A percentile compares a stretch with the other conserved stretches of the same genome.
phyloP scores from a whole-genome alignment of 306 rosid species.

The Acacia melanoxylon region DNA sequence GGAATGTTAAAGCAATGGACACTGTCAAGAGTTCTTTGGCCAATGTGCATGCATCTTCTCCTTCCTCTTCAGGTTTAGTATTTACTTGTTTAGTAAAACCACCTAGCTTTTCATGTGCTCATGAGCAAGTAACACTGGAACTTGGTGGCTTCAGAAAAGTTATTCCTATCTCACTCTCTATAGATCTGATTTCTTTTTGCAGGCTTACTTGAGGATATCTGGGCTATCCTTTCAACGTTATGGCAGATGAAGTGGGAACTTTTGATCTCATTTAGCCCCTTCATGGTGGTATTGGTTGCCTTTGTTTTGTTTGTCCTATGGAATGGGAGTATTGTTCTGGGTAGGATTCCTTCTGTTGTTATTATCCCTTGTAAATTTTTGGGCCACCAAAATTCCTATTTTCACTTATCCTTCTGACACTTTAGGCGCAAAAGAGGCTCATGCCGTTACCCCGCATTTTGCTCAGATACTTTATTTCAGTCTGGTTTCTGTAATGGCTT shows the following conservation, averaged over 20 bases:
- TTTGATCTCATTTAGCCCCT: constrained; percentile 69
- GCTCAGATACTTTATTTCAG: constrained; percentile 88
- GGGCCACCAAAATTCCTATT: constrained; percentile 19
- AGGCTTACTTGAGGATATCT: constrained; percentile 64
- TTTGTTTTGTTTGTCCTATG: constrained; percentile 67
- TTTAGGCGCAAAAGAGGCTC: constrained; percentile 95
- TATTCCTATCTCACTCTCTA: background rate
- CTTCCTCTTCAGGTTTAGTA: constrained; percentile 56
- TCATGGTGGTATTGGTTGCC: constrained; percentile 49
- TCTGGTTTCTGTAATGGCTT: constrained; percentile 65
- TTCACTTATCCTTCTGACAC: constrained; percentile 29
- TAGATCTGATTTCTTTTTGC: constrained; percentile 32
- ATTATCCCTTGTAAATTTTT: constrained; percentile 24
- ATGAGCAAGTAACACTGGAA: constrained; percentile 9
- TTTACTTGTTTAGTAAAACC: constrained; percentile 9
- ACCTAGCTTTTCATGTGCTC: constrained; percentile 4
- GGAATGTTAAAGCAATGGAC: constrained; percentile 33
- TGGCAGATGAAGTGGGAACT: constrained; percentile 67
- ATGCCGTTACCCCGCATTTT: constrained; percentile 77
- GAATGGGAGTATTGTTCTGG: constrained; percentile 94
- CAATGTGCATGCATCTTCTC: constrained; percentile 26
- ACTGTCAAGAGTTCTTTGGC: constrained; percentile 25
- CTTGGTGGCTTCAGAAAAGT: background rate
- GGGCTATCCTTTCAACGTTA: constrained; percentile 34
- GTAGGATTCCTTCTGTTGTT: constrained; percentile 39